phyloP scores from a whole-genome alignment of 768 basidiomycete genomes.

The Nevesoporus exiguus region DNA sequence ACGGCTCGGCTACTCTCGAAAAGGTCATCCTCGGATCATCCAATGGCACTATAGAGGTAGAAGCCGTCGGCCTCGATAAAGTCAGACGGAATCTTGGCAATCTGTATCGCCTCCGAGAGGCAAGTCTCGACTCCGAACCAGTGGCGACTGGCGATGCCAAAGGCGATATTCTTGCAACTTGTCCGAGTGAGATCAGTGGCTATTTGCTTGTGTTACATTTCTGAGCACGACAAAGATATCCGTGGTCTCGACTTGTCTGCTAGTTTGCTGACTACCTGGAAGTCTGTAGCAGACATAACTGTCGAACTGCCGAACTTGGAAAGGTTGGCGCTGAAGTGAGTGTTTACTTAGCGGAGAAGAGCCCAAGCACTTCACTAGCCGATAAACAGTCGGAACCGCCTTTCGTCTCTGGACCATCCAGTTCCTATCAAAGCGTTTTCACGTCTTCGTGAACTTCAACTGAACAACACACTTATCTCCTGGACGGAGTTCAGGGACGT shows the following conservation, averaged over 20 bases:
- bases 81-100: conserved; percentile 67
- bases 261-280: conserved; percentile 73
- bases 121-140: conserved; percentile 70
- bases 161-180: conserved; percentile 53
- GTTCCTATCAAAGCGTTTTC: conserved; percentile 43
- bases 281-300: conserved; percentile 58
- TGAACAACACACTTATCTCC: conserved; percentile 68
- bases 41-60: conserved; percentile 76
- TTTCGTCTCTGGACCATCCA: conserved; percentile 40
- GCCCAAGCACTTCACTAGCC: conserved; percentile 14
- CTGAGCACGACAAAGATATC: conserved; percentile 48
- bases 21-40: conserved; percentile 77
- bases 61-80: conserved; percentile 80
- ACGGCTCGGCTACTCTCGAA: conserved; percentile 53
- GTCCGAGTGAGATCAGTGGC: conserved; percentile 55
- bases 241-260: conserved; percentile 78
- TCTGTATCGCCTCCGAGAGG: conserved; percentile 66
- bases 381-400: conserved; percentile 60
- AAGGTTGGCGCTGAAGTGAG: conserved; percentile 77
- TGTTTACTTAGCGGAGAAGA: conserved; percentile 15
- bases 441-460: conserved; percentile 58
- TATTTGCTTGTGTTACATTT: conserved; percentile 4
- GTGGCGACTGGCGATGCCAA: conserved; percentile 52
- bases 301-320: conserved; percentile 58
- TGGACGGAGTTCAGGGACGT: conserved; percentile 66